Conservation (phyloP, 192 early-diverging fungal genomes). For the Coemansia sp. region DNA sequence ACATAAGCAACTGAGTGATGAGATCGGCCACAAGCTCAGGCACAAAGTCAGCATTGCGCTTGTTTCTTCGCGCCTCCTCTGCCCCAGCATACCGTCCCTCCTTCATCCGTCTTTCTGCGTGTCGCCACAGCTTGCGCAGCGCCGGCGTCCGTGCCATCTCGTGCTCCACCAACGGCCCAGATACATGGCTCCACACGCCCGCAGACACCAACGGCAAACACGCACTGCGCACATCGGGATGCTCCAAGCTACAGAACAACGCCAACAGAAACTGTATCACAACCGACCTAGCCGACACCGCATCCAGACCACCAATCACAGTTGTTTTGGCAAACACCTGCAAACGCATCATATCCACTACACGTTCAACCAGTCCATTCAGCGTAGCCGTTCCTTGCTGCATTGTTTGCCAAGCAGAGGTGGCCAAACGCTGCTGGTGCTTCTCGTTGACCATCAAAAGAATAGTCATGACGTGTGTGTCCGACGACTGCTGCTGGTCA, state of each 20-base stretch:
- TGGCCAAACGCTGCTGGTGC: conserved; percentile 64
- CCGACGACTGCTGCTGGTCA: conserved; percentile 12
- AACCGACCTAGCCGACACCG: conserved; percentile 40
- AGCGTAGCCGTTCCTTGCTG: conserved; percentile 54
- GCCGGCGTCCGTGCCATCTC: conserved; percentile 64
- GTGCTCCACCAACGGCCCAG: conserved; percentile 52
- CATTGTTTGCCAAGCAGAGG: conserved; percentile 59
- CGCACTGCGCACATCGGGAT: conserved; percentile 69
- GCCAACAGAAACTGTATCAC: conserved; percentile 78
- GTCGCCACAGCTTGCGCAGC: conserved; percentile 69
- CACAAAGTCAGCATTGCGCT: conserved; percentile 66
- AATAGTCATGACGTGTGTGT: conserved; percentile 72
- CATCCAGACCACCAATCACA: conserved; percentile 20
- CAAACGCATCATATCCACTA: conserved; percentile 12
- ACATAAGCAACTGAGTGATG: conserved; percentile 26
- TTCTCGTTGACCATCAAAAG: conserved; percentile 91
- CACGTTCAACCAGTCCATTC: conserved; percentile 42
- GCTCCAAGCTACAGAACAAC: conserved; percentile 85
- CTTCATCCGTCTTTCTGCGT: conserved; percentile 30
- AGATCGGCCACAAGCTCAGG: conserved; percentile 67
- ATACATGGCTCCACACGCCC: conserved; percentile 73
- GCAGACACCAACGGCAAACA: conserved; percentile 76
- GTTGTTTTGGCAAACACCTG: background rate
- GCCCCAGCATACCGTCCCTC: conserved; percentile 29
- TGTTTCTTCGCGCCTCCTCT: conserved; percentile 55